These are phyloP conservation scores for Murraya koenigii DNA, from an alignment of 345 rosid species.

Conservation along the genomic window DNA sequence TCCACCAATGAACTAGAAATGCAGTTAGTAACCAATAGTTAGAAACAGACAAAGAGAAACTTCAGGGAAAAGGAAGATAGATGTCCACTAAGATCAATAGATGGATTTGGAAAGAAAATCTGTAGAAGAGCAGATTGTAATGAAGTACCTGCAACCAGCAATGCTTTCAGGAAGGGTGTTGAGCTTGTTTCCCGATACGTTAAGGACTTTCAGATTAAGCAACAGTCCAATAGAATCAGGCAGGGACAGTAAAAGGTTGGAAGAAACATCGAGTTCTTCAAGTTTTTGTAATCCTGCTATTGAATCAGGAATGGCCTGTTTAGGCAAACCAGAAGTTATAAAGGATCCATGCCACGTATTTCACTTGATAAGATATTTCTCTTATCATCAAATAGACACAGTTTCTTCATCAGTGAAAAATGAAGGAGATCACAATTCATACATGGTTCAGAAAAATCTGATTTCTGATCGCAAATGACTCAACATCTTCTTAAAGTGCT, in stretches of 20 bases:
- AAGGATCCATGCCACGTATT: background rate
- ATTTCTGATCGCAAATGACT: background rate
- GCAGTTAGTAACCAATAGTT: background rate
- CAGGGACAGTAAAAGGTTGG: slow-evolving; percentile 53
- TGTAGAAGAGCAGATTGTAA: background rate
- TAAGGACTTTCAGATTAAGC: slow-evolving; percentile 54
- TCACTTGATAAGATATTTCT: background rate
- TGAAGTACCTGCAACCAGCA: slow-evolving; percentile 53
- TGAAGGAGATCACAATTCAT: background rate
- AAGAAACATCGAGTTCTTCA: slow-evolving; percentile 68
- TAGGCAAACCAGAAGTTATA: background rate
- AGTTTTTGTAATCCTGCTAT: slow-evolving; percentile 69
- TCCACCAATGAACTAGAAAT: slow-evolving; percentile 64
- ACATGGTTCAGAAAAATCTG: background rate
- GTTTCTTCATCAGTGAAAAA: background rate
- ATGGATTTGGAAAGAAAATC: background rate
- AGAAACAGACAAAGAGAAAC: background rate
- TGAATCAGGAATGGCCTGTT: slow-evolving; percentile 85
- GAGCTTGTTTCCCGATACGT: slow-evolving; percentile 76
- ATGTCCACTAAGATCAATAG: background rate
- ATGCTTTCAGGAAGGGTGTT: slow-evolving; percentile 79
- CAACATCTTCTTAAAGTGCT: background rate
- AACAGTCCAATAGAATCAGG: slow-evolving; percentile 85
- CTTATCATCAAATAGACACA: background rate
- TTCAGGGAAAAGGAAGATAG: background rate